phyloP scores from a whole-genome alignment of 345 rosid genomes.

The Odontarrhena argentea region DNA sequence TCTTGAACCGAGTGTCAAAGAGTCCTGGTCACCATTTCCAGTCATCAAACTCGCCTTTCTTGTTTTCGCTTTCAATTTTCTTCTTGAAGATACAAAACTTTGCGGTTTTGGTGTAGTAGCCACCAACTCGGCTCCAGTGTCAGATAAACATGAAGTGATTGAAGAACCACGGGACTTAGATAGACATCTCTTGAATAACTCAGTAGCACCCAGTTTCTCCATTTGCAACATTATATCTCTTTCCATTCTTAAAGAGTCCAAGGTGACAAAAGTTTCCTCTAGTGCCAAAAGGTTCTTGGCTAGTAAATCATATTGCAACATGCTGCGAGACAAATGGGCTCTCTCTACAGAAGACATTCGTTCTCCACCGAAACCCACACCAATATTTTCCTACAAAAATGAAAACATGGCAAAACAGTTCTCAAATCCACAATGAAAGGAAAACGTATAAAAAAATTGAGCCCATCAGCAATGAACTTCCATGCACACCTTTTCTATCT shows the following conservation, averaged over 20 bases:
- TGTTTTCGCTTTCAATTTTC: conserved; percentile 49
- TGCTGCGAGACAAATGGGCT: conserved; percentile 27
- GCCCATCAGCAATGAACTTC: conserved; percentile 2
- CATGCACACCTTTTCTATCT: conserved; percentile 45
- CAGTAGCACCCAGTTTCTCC: conserved; percentile 67
- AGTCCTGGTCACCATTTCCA: conserved; percentile 30
- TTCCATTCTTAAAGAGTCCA: conserved; percentile 54
- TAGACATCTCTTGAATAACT: conserved; percentile 51
- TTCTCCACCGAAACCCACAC: conserved; percentile 44
- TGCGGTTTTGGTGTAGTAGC: conserved; percentile 32
- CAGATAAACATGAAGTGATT: conserved; percentile 43
- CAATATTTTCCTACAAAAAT: conserved; percentile 15
- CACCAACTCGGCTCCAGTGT: conserved; percentile 33
- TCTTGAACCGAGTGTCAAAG: conserved; percentile 28
- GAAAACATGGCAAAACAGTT: background rate
- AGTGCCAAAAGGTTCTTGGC: conserved; percentile 66
- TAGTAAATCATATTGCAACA: conserved; percentile 53
- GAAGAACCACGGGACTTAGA: conserved; percentile 45
- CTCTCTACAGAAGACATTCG: conserved; percentile 34
- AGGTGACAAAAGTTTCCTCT: conserved; percentile 61
- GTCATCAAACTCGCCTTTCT: conserved; percentile 43
- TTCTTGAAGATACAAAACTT: conserved; percentile 45
- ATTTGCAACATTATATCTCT: conserved; percentile 63
- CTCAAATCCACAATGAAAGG: background rate
- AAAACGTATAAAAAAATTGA: background rate